Evolutionary conservation across 352 stramenopile genomes (phyloP).

Genomic region (Peronospora destructor): DNA sequence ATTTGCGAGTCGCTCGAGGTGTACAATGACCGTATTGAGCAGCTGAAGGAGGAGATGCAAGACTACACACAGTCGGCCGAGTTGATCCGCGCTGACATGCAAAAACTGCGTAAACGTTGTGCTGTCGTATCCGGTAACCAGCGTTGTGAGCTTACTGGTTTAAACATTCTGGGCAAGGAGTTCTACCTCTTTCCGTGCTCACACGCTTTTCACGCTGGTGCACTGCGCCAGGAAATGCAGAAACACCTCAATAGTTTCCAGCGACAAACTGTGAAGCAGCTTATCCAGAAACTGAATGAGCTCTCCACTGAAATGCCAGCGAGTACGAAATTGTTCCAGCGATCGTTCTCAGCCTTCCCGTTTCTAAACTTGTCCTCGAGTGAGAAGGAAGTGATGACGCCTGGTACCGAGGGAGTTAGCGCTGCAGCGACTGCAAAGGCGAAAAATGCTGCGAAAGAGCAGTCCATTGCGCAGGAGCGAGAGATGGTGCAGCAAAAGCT

Average conservation of each 20-base stretch:
- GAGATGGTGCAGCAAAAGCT: slow-evolving; percentile 90
- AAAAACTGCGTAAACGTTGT: slow-evolving; percentile 79
- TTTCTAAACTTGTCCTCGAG: slow-evolving; percentile 64
- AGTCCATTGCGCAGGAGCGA: slow-evolving; percentile 75
- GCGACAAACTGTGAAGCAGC: slow-evolving; percentile 85
- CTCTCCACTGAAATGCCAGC: slow-evolving; percentile 69
- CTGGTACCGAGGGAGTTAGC: slow-evolving; percentile 33
- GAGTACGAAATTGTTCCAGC: slow-evolving; percentile 73
- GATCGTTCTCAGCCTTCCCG: slow-evolving; percentile 45
- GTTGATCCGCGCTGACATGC: slow-evolving; percentile 86
- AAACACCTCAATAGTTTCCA: slow-evolving; percentile 86
- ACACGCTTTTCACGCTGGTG: slow-evolving; percentile 90
- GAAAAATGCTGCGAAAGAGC: slow-evolving; percentile 63
- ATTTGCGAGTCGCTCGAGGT: slow-evolving; percentile 90
- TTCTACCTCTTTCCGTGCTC: slow-evolving; percentile 94
- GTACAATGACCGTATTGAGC: slow-evolving; percentile 88
- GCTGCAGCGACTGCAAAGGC: slow-evolving; percentile 40
- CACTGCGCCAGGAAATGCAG: slow-evolving; percentile 84
- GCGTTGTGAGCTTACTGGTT: slow-evolving; percentile 83
- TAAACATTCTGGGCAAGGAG: slow-evolving; percentile 85
- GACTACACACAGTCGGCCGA: slow-evolving; percentile 88
- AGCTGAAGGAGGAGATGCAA: slow-evolving; percentile 90
- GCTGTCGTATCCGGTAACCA: slow-evolving; percentile 84
- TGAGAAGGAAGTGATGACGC: slow-evolving; percentile 65
- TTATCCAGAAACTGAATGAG: slow-evolving; percentile 84